Evolutionary conservation across 768 basidiomycete species (phyloP), one percentile per base, ranked within the genome.

Genomic region (Termitomyces sp.): DNA sequence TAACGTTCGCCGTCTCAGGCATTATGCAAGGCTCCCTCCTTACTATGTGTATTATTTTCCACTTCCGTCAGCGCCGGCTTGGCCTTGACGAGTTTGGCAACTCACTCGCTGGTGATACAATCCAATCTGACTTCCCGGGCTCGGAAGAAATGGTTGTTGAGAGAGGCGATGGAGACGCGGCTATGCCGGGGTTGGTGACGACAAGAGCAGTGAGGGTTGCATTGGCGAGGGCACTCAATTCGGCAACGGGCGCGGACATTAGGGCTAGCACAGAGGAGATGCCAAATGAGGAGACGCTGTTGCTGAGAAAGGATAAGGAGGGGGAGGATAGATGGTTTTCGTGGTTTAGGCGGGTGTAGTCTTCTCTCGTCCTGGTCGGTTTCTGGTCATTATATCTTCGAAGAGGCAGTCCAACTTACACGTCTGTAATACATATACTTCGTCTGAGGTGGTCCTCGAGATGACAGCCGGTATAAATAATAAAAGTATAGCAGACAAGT

Each of bases 41-140:
- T 54, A 66, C 79, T 53, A 89, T 98, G 84, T 99, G 97, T 64
- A 66, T 97, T 10, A 61, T 78, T 7, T 98, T 93, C 90, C 93
- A 88, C 69, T 60, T 82, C 32, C 81, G 95, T 13, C 95, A 98
- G 64, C 76, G 70, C 46, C 72, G 75, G 36, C 78, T 91, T 16
- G 82, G 83, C 15, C 81, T 98, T 47, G 92, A 98, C 65, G 95
- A 98, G 70, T 98, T 97, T 63, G 95, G 95, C 1, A 76, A 79
- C 36, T 80, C 85, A 32, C 32, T 44, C 7, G n/a, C 32, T 33
- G n/a, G 41, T 32, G 22, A 11, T 10, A 16, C 15, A 12, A 22
- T 23, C 15, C 13, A 4, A n/a, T n/a, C 12, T n/a, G n/a, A 22
- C 35, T 16, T 10, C 32, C 33, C 32, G 23, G 46, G 15, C 9